Base-by-base conservation (phyloP, 768 basidiomycete genomes). In the Hypholoma fasciculare region DNA sequence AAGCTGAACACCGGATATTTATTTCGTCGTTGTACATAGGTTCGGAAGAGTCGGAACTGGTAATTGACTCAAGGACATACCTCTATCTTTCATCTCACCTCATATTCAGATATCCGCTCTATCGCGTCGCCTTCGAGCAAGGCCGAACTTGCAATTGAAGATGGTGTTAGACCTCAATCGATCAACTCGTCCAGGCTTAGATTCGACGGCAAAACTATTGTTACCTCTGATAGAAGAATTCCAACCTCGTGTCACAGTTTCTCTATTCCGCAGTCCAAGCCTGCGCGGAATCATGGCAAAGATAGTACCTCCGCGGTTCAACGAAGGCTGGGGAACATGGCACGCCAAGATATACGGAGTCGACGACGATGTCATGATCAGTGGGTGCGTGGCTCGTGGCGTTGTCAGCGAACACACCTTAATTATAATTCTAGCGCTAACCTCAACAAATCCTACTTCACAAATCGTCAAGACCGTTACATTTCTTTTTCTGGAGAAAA, bases 241-340 rank as follows among this genome's bases (percentile, higher is more conserved):
- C 71, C 89, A 88, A 0, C 73, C 83, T 16, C 82, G 90, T 46
- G 86, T 94, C 8, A 85, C 86, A 58, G 77, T 96, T 8, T 85
- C 86, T 38, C 79, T 98, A 61, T 99, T 94, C 65, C 85, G 92
- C 48, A 94, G 92, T 66, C 96, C 97, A 0, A 90, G 86, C 52
- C 79, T 98, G 27, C 80, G 85, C 16, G 90, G 92, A 0, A 57
- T 92, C 26, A 78, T 92, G 70, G 84, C 90, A 30, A 82, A 79
- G 55, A 59, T 96, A 27, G 87, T 98, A 7, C 97, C 97, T 7
- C 88, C 91, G 20, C 81, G 97, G 54, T 97, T 94, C 74, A 96
- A 99, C 65, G 97, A 99, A 74, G 97, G 96, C 1, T 98, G 95
- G 92, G 96, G 96, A 0, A 94, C 96, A 1, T 98, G 96, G 96